Percentiles rank a stretch among this genome's conserved stretches.
Evolutionary conservation across 306 rosid genomes (phyloP).

Genomic region (Acmispon strigosus): DNA sequence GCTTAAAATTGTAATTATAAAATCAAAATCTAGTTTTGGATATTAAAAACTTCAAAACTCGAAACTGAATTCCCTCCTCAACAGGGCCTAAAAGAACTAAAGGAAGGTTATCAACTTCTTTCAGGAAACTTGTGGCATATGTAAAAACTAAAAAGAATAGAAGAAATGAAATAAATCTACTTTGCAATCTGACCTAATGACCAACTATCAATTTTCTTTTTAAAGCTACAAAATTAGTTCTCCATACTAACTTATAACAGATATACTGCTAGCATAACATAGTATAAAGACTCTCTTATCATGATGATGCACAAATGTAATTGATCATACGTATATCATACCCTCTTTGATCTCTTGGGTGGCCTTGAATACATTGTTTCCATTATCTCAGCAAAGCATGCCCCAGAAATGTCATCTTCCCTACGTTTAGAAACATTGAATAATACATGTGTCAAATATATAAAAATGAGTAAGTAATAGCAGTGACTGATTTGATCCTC

Average conservation of each 20-base stretch:
- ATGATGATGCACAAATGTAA: background rate
- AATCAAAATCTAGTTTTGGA: no score
- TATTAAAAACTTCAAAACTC: no score
- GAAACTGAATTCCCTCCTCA: no score
- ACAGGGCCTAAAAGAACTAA: background rate
- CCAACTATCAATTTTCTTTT: background rate
- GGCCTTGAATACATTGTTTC: conserved; percentile 59
- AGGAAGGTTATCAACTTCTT: background rate
- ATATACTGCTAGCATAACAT: conserved; percentile 29
- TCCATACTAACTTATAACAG: no score
- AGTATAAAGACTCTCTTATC: background rate
- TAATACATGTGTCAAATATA: background rate
- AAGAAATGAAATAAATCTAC: background rate
- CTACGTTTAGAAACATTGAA: conserved; percentile 6
- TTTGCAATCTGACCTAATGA: background rate
- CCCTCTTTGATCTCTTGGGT: conserved; percentile 62
- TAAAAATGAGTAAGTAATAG: background rate
- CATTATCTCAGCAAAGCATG: conserved; percentile 57
- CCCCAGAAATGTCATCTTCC: conserved; percentile 48
- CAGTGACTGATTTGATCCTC: background rate
- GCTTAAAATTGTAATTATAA: no score
- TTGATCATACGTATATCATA: conserved; percentile 14
- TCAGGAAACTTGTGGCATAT: background rate
- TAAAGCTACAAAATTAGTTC: no score
- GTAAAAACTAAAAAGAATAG: background rate